Percentiles rank a stretch among this genome's conserved stretches.
phyloP scores from a whole-genome alignment of 2,329 filamentous ascomycete genomes.

The Aspergillus sp. region DNA sequence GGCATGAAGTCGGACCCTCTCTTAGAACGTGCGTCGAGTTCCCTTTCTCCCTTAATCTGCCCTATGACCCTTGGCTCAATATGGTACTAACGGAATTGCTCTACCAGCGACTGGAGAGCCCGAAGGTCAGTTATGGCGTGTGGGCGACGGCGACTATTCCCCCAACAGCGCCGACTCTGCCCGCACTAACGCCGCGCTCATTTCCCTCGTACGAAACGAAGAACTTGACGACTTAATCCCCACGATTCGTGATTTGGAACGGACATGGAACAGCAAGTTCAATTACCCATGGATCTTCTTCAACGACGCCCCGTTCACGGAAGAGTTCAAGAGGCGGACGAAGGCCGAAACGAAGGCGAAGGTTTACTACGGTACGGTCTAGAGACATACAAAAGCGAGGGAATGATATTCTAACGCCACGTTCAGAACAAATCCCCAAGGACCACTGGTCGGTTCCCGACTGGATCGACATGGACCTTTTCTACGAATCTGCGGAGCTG shows the following conservation, averaged over 20 bases:
- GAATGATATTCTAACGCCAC: slow-evolving; percentile 2
- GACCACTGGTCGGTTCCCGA: slow-evolving; percentile 89
- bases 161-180: slow-evolving; percentile 67
- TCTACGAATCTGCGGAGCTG: slow-evolving; percentile 73
- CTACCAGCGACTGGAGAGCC: slow-evolving; percentile 72
- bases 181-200: slow-evolving; percentile 86
- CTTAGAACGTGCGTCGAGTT: slow-evolving; percentile 63
- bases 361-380: slow-evolving; percentile 64
- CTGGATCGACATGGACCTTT: slow-evolving; percentile 88
- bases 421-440: slow-evolving; percentile 73
- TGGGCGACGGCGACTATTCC: slow-evolving; percentile 68
- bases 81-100: slow-evolving; percentile 10
- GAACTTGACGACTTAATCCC: slow-evolving; percentile 77
- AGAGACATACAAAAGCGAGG: slow-evolving; percentile 8
- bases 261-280: slow-evolving; percentile 97
- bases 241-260: slow-evolving; percentile 85
- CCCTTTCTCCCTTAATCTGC: neutral
- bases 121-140: slow-evolving; percentile 65
- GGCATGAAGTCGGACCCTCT: slow-evolving; percentile 75
- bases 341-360: slow-evolving; percentile 79
- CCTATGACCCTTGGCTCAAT: neutral
- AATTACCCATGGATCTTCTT: slow-evolving; percentile 99
- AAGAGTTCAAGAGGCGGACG: slow-evolving; percentile 84
- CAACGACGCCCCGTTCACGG: slow-evolving; percentile 88
- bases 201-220: slow-evolving; percentile 86